Percentiles rank a stretch among this genome's conserved stretches.
Conservation (phyloP, 306 rosid species). For the Dryas octopetala region DNA sequence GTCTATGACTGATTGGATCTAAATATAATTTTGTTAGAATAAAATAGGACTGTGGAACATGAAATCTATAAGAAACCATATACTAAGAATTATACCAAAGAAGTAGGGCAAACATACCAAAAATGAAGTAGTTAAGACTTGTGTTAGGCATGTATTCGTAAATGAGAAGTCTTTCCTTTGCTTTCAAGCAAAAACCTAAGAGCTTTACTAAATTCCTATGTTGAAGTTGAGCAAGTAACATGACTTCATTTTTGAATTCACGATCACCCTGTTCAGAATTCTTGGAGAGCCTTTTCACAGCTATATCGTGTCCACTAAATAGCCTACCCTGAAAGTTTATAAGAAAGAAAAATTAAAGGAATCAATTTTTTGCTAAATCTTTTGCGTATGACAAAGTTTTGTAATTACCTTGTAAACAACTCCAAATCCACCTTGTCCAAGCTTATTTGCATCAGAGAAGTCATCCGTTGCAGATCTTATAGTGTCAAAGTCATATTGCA, state of each 20-base stretch:
- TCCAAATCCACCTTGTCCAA: no score
- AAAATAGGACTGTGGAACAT: no score
- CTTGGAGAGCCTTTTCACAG: neutral
- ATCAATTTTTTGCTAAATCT: no score
- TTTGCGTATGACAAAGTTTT: no score
- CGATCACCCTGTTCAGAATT: neutral
- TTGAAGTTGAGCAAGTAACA: conserved; percentile 10
- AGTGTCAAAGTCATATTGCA: no score
- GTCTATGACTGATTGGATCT: neutral
- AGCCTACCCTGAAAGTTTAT: no score
- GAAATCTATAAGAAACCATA: no score
- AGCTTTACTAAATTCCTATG: conserved; percentile 8
- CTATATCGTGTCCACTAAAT: neutral
- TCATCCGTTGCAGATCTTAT: no score
- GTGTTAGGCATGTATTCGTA: neutral
- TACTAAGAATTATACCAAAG: neutral
- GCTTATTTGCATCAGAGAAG: no score
- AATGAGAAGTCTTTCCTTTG: neutral
- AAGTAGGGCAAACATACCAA: neutral
- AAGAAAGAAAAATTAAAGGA: no score
- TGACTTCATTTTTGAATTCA: neutral
- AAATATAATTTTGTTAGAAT: neutral
- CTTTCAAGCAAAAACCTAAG: neutral
- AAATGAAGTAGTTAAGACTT: neutral
- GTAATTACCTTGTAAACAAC: no score